A percentile compares a stretch with the other conserved stretches of the same genome.
Evolutionary conservation across 176 grass and related monocot genomes (phyloP).

Genomic region (Urochloa ruziziensis): DNA sequence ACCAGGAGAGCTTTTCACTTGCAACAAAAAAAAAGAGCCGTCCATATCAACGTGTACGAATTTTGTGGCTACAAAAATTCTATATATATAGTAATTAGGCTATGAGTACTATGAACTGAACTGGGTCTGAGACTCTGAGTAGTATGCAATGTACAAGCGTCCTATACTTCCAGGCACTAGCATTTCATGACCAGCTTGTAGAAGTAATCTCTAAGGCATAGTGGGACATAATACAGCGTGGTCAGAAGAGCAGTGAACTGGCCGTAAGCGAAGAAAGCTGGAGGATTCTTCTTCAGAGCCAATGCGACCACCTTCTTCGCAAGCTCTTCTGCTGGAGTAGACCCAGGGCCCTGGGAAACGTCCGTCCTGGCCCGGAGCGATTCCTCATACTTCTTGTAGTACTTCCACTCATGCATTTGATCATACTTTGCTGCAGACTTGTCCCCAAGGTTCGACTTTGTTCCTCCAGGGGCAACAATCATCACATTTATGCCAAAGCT

Average conservation of each 20-base stretch:
- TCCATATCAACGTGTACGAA: not conserved
- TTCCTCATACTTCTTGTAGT: constrained; percentile 61
- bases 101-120: constrained; percentile 15
- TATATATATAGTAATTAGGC: not conserved
- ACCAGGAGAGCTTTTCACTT: not conserved
- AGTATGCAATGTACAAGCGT: not conserved
- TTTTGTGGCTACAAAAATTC: not conserved
- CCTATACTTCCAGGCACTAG: constrained; percentile 30
- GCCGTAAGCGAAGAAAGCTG: constrained; percentile 77
- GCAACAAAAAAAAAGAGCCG: not conserved
- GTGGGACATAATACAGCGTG: constrained; percentile 64
- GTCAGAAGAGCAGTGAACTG: constrained; percentile 46
- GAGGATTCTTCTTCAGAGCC: constrained; percentile 67
- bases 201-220: constrained; percentile 78
- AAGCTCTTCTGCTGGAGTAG: constrained; percentile 65
- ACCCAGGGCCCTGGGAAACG: constrained; percentile 54
- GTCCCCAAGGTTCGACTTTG: constrained; percentile 74
- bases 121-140: not conserved
- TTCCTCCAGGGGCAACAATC: constrained; percentile 76
- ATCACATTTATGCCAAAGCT: constrained; percentile 80
- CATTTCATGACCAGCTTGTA: constrained; percentile 59
- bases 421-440: constrained; percentile 59
- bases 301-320: constrained; percentile 61
- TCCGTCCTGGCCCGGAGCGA: constrained; percentile 62
- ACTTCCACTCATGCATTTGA: constrained; percentile 79